Evolutionary conservation across 257 asterid species (phyloP), one percentile per base, ranked within the genome.

Genomic region (Dorcoceras hygrometricum): DNA sequence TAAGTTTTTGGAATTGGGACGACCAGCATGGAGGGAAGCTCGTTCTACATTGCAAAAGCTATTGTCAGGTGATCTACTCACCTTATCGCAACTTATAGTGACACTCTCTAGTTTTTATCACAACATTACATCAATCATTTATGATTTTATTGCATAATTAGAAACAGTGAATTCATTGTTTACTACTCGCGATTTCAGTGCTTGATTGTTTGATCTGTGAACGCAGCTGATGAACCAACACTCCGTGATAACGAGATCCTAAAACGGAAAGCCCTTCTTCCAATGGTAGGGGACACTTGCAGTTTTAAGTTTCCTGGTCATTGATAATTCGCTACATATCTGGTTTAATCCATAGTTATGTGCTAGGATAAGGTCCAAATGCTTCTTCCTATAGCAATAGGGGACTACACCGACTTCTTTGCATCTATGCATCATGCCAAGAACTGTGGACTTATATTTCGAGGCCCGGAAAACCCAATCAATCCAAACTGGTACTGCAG

Each of bases 11-110:
- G 93, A 65, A 69, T 64, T 88, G 88, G 96, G 99, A 6, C 82
- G 87, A 32, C 86, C 93, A n/a, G 96, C 97, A 36, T 94, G 96
- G 99, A 94, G 81, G 77, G 99, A 94, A 82, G 97, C 97, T 73
- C 96, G 99, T 57, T 26, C 79, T 7, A 83, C 95, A 28, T 73
- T 94, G 72, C 97, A 88, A 76, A 94, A 81, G 87, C 82, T 94
- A 64, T 75, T 94, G 72, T 90, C 97, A 66, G 97, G 99, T 90
- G 59, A 4, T 62, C 63, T 67, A 60, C 29, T 68, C 66, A 28
- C 29, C 31, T 60, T 50, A 23, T 58, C 16, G 63, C 34, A 23
- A 9, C 20, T 28, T 23, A 59, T 25, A 65, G 59, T 36, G 62
- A 57, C 22, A 57, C 12, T 20, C 53, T 54, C 46, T 65, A 28